phyloP scores from a whole-genome alignment of 2,329 filamentous ascomycete genomes.

The Microascus cirrosus region DNA sequence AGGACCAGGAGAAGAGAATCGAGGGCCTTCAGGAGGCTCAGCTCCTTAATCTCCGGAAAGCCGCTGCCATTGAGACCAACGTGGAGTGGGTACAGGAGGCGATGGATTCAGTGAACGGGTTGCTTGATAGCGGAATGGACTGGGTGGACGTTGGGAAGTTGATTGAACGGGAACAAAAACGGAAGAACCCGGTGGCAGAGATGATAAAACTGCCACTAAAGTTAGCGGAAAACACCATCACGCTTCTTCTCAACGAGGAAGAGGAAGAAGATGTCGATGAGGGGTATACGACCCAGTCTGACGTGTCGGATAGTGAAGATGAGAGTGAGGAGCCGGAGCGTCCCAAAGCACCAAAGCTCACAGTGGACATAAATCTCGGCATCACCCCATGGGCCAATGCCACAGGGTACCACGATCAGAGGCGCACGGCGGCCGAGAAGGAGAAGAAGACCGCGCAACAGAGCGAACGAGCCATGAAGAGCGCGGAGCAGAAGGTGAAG shows the following conservation, averaged over 20 bases:
- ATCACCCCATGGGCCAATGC: conserved; percentile 84
- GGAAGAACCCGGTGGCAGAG: conserved; percentile 73
- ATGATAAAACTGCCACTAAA: conserved; percentile 83
- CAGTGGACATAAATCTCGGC: conserved; percentile 75
- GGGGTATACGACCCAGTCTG: conserved; percentile 46
- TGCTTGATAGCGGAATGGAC: conserved; percentile 93
- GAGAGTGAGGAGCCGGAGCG: conserved; percentile 20
- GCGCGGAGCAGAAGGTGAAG: conserved; percentile 31
- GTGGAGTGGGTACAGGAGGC: conserved; percentile 85
- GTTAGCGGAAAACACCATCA: conserved; percentile 80
- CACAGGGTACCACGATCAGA: conserved; percentile 83
- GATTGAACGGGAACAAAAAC: conserved; percentile 75
- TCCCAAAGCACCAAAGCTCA: conserved; percentile 27
- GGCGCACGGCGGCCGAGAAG: conserved; percentile 72
- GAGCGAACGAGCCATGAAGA: conserved; percentile 74
- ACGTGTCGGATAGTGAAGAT: conserved; percentile 42
- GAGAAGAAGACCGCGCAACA: conserved; percentile 78
- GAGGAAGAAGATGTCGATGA: conserved; percentile 35
- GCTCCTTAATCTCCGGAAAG: conserved; percentile 74
- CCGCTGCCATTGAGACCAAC: conserved; percentile 83
- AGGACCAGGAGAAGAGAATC: conserved; percentile 76
- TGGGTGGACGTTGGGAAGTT: conserved; percentile 87
- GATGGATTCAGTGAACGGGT: conserved; percentile 79
- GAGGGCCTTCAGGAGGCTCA: conserved; percentile 75
- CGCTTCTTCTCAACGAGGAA: conserved; percentile 64